A percentile compares a stretch with the other conserved stretches of the same genome.
Evolutionary conservation across 1,284 basidiomycete species (phyloP).

Genomic region (Blastosporella zonata): DNA sequence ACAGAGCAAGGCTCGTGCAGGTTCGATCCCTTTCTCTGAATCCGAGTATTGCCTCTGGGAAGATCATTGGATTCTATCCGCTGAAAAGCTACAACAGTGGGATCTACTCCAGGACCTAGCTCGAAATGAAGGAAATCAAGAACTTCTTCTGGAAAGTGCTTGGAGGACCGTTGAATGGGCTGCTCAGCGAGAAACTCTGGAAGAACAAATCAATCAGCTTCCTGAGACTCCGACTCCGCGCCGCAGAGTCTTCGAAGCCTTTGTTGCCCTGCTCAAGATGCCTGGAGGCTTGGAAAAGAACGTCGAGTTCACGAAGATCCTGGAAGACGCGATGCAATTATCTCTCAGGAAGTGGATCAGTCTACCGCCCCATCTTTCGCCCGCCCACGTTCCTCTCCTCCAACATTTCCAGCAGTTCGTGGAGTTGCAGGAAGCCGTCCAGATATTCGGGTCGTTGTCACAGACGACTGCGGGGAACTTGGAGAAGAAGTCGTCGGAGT

Average conservation of each 20-base stretch:
- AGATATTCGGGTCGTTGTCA: slow-evolving; percentile 90
- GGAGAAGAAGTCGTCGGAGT: slow-evolving; percentile 91
- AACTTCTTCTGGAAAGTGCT: slow-evolving; percentile 91
- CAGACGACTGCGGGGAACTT: slow-evolving; percentile 88
- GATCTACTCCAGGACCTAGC: slow-evolving; percentile 94
- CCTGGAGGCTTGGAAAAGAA: slow-evolving; percentile 70
- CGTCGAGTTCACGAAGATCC: slow-evolving; percentile 77
- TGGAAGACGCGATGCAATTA: slow-evolving; percentile 97
- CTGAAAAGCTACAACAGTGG: slow-evolving; percentile 98
- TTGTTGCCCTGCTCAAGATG: slow-evolving; percentile 78
- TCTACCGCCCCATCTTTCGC: slow-evolving; percentile 82
- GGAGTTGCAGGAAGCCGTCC: slow-evolving; percentile 94
- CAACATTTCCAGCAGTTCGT: slow-evolving; percentile 99
- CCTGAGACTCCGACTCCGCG: slow-evolving; percentile 90
- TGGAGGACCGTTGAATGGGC: slow-evolving; percentile 96
- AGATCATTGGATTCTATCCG: slow-evolving; percentile 97
- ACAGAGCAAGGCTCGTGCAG: slow-evolving; percentile 83
- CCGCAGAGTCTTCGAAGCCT: slow-evolving; percentile 94
- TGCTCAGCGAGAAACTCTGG: slow-evolving; percentile 76
- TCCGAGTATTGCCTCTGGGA: slow-evolving; percentile 98
- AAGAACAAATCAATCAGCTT: slow-evolving; percentile 81
- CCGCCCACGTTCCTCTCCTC: slow-evolving; percentile 91
- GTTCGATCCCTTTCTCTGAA: slow-evolving; percentile 89
- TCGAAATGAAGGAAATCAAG: slow-evolving; percentile 87
- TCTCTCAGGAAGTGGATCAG: slow-evolving; percentile 96